These are phyloP conservation scores for Jimgerdemannia lactiflua DNA, from an alignment of 192 early-diverging fungal genomes.

Conservation along the genomic window DNA sequence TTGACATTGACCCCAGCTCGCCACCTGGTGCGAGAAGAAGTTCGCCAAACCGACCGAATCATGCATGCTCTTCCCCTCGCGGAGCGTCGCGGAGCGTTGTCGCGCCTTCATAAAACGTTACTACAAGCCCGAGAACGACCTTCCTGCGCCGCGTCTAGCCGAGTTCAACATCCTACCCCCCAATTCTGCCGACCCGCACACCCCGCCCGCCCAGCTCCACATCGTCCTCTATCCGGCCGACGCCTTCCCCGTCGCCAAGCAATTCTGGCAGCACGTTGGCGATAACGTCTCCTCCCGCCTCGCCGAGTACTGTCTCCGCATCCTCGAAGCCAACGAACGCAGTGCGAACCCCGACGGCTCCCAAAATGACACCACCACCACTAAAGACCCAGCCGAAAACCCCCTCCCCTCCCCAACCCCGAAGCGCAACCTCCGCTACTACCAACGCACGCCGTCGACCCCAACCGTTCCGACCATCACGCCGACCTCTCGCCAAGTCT, in stretches of 20 bases:
- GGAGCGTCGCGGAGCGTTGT: conserved; percentile 61
- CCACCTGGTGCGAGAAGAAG: conserved; percentile 52
- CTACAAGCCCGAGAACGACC: conserved; percentile 26
- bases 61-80: conserved; percentile 75
- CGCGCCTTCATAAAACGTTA: conserved; percentile 58
- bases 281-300: conserved; percentile 84
- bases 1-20: conserved; percentile 29
- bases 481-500: too few relatives aligned
- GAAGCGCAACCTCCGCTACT: background rate
- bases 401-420: too few relatives aligned
- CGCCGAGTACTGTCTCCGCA: conserved; percentile 77
- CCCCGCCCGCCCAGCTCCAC: conserved; percentile 44
- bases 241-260: conserved; percentile 74
- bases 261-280: conserved; percentile 96
- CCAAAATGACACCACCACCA: conserved; percentile 1
- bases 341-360: conserved; percentile 2
- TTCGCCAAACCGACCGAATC: conserved; percentile 63
- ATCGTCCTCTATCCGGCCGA: conserved; percentile 77
- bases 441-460: background rate
- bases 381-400: background rate
- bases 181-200: conserved; percentile 34
- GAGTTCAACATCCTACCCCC: conserved; percentile 60
- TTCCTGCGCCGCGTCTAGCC: conserved; percentile 48
- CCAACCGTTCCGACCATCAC: background rate
- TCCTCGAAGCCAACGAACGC: conserved; percentile 57